A percentile compares a stretch with the other conserved stretches of the same genome.
Evolutionary conservation across 1,284 basidiomycete species (phyloP).

Genomic region (Macrocystidia cucumis): DNA sequence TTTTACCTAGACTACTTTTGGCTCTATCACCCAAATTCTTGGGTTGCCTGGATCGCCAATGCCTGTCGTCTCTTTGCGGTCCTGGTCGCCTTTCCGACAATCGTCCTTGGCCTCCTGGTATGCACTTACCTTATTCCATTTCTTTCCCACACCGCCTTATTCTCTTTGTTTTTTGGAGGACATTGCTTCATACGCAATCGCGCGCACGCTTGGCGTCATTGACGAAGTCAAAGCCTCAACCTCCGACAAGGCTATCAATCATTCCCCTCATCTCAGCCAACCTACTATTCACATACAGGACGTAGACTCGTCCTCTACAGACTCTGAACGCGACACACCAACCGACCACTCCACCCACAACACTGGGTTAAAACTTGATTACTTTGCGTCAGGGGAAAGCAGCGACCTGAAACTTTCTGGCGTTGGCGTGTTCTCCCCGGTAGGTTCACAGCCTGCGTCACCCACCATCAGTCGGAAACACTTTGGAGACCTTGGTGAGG

Average conservation of each 20-base stretch:
- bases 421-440: constrained; percentile 65
- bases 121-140: constrained; percentile 15
- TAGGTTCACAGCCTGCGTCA: constrained; percentile 55
- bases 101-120: constrained; percentile 61
- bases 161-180: constrained; percentile 41
- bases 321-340: constrained; percentile 14
- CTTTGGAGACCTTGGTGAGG: no score
- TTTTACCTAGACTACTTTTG: constrained; percentile 56
- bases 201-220: constrained; percentile 71
- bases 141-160: constrained; percentile 2
- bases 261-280: constrained; percentile 14
- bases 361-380: constrained; percentile 20
- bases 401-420: constrained; percentile 53
- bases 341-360: constrained; percentile 9
- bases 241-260: constrained; percentile 37
- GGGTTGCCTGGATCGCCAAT: constrained; percentile 60
- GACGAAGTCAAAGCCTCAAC: constrained; percentile 66
- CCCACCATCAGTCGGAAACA: constrained; percentile 34
- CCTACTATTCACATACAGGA: constrained; percentile 25
- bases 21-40: constrained; percentile 53
- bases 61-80: constrained; percentile 59
- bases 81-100: constrained; percentile 52
- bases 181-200: constrained; percentile 73
- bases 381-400: constrained; percentile 46
- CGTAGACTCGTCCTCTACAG: constrained; percentile 14